phyloP scores from a whole-genome alignment of 306 rosid genomes.

The Leucaena leucocephala region DNA sequence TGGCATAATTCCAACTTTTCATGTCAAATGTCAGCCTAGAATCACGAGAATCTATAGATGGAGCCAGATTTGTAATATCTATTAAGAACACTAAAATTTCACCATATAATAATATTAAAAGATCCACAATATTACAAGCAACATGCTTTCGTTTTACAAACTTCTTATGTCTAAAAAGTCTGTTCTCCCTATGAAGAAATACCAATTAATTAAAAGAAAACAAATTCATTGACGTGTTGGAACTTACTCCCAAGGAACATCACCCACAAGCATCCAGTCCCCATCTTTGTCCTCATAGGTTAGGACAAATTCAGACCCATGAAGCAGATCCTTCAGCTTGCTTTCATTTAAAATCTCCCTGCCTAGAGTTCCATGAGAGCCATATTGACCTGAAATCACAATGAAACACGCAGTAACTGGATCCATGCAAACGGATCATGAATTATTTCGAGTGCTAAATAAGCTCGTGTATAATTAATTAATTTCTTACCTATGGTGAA shows the following conservation, averaged over 20 bases:
- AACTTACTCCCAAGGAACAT: constrained; percentile 92
- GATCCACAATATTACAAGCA: background rate
- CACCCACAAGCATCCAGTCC: constrained; percentile 94
- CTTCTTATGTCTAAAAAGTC: background rate
- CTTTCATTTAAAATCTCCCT: constrained; percentile 74
- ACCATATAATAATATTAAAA: constrained; percentile 1
- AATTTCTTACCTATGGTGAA: constrained; percentile 73
- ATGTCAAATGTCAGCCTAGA: constrained; percentile 3
- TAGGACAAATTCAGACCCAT: constrained; percentile 88
- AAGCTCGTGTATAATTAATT: constrained; percentile 20
- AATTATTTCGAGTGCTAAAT: constrained; percentile 22
- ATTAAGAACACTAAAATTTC: background rate
- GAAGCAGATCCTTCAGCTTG: constrained; percentile 89
- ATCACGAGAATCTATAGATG: background rate
- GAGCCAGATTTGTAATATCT: constrained; percentile 1
- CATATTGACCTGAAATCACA: constrained; percentile 73
- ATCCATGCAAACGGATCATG: constrained; percentile 49
- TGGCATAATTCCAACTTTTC: constrained; percentile 4
- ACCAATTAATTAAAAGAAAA: constrained; percentile 1
- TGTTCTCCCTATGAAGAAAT: background rate
- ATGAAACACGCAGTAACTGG: constrained; percentile 62
- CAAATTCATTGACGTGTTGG: constrained; percentile 19
- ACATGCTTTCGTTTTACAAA: background rate
- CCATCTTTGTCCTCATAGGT: constrained; percentile 85
- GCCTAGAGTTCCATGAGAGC: constrained; percentile 69